These are phyloP conservation scores for Zopfia rhizophila DNA, from an alignment of 2,329 filamentous ascomycete species.

Conservation along the genomic window DNA sequence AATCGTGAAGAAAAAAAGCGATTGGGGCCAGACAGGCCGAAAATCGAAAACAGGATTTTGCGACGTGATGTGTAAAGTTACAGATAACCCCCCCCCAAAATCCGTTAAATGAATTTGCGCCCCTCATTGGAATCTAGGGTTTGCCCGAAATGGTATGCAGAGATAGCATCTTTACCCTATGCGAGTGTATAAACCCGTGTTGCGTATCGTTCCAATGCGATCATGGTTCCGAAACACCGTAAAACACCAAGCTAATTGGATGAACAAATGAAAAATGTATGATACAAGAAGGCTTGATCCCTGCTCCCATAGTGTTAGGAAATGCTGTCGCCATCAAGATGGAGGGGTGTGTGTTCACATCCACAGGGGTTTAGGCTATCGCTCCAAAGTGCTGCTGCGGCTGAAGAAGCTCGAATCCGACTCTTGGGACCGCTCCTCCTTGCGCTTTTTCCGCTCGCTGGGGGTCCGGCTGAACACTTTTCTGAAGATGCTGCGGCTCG, in stretches of 20 bases:
- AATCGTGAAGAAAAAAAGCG: conserved; percentile 9
- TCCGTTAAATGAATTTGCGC: too few relatives aligned
- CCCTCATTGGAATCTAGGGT: too few relatives aligned
- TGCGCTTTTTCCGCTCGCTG: conserved; percentile 53
- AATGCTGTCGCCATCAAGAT: conserved; percentile 31
- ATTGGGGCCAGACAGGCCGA: background rate
- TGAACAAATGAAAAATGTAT: conserved; percentile 26
- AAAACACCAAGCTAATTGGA: conserved; percentile 17
- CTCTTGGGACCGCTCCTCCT: conserved; percentile 45
- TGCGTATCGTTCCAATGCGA: conserved; percentile 15
- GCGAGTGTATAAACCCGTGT: conserved; percentile 11
- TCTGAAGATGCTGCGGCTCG: conserved; percentile 50
- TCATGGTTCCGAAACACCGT: conserved; percentile 21
- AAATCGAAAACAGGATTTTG: conserved; percentile 9
- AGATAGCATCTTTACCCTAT: too few relatives aligned
- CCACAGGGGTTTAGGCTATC: conserved; percentile 29
- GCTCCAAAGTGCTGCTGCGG: conserved; percentile 50
- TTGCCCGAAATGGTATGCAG: too few relatives aligned
- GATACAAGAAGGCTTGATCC: conserved; percentile 34
- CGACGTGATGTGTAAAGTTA: conserved; percentile 13
- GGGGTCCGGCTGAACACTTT: conserved; percentile 57
- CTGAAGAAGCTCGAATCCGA: conserved; percentile 43
- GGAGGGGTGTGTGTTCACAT: conserved; percentile 24
- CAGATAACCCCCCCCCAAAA: too few relatives aligned
- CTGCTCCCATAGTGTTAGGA: conserved; percentile 28